phyloP scores from a whole-genome alignment of 106 monocot species.

The Allium sativum region DNA sequence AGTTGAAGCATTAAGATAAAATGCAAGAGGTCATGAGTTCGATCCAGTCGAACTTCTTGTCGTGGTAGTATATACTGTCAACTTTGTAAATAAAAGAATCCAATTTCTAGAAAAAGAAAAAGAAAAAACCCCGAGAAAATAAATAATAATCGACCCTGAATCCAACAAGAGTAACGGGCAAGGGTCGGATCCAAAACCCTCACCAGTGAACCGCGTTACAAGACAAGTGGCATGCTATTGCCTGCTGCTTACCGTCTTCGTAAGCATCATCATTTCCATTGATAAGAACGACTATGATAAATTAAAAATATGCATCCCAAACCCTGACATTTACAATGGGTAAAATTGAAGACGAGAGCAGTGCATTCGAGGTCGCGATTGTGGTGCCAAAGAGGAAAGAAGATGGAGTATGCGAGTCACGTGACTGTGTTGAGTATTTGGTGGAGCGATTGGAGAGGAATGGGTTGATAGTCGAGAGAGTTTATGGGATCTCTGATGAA shows the following conservation, averaged over 20 bases:
- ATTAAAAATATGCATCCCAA: background rate
- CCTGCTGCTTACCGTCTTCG: background rate
- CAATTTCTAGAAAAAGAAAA: too few relatives aligned
- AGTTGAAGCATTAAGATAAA: too few relatives aligned
- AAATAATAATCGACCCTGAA: background rate
- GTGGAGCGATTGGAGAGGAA: conserved; percentile 47
- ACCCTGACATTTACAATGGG: conserved; percentile 14
- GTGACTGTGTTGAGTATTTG: conserved; percentile 57
- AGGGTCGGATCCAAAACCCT: background rate
- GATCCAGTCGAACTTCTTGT: too few relatives aligned
- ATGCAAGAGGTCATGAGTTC: too few relatives aligned
- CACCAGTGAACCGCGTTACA: conserved; percentile 1
- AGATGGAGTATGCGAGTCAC: conserved; percentile 4
- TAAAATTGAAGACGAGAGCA: conserved; percentile 16
- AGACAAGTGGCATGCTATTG: conserved; percentile 9
- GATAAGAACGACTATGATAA: background rate
- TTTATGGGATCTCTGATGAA: conserved; percentile 65
- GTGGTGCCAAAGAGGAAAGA: conserved; percentile 49
- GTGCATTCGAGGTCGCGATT: conserved; percentile 63
- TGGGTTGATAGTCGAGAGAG: conserved; percentile 63
- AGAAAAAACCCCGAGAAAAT: too few relatives aligned
- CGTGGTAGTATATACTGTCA: too few relatives aligned
- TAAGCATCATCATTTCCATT: background rate
- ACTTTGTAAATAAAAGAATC: too few relatives aligned
- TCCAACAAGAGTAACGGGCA: background rate